These are phyloP conservation scores for Medicago lupulina DNA, from an alignment of 306 rosid genomes.

Conservation along the genomic window DNA sequence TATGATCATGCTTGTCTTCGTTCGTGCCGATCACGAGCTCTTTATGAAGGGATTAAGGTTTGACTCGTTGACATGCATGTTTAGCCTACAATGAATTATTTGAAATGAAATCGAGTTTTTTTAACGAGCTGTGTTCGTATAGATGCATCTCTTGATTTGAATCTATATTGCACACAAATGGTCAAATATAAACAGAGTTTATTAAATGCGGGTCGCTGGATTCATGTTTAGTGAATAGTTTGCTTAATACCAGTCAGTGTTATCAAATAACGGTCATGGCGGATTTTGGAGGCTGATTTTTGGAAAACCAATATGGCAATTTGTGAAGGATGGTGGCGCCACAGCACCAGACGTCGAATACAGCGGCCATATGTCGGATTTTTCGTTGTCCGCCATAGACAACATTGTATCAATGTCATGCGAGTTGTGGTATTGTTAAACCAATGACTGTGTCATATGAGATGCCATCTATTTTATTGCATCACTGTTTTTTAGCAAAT, in stretches of 20 bases:
- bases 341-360: no score
- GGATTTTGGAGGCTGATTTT: no score
- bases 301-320: no score
- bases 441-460: background rate
- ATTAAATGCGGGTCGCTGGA: conserved; percentile 13
- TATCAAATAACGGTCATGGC: no score
- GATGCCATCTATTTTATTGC: conserved; percentile 25
- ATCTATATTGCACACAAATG: conserved; percentile 22
- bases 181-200: conserved; percentile 25
- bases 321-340: no score
- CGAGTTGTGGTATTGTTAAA: background rate
- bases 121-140: conserved; percentile 30
- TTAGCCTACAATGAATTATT: conserved; percentile 3
- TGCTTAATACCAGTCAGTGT: background rate
- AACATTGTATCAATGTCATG: background rate
- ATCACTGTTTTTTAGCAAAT: conserved; percentile 9
- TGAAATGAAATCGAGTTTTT: conserved; percentile 23
- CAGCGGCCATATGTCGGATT: no score
- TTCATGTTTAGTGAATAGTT: background rate
- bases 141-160: background rate
- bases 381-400: no score
- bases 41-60: conserved; percentile 99
- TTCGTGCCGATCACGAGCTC: conserved; percentile 98
- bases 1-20: conserved; percentile 94
- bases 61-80: conserved; percentile 38